Conservation (phyloP, 108 stramenopile genomes). For the Pseudonitzschia multiseries region DNA sequence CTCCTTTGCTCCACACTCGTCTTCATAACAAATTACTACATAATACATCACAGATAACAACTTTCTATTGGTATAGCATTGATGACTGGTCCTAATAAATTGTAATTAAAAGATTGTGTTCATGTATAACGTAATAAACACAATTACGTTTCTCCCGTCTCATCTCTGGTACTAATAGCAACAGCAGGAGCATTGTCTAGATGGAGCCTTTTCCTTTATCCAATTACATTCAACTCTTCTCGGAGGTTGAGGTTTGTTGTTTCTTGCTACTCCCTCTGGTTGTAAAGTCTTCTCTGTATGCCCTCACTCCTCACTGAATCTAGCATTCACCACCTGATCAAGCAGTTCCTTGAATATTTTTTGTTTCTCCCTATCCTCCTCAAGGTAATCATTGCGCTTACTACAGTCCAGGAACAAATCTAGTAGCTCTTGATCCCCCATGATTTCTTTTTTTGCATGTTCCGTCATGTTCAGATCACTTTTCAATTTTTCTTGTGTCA, state of each 20-base stretch:
- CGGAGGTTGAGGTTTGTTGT: neutral
- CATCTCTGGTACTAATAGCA: too few species aligned
- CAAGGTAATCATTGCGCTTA: neutral
- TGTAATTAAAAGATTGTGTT: too few species aligned
- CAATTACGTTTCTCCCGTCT: too few species aligned
- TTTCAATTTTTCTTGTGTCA: neutral
- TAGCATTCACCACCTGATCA: neutral
- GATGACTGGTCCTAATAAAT: too few species aligned
- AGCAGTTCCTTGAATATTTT: neutral
- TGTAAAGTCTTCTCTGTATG: neutral
- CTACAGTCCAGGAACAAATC: neutral
- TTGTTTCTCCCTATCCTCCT: neutral
- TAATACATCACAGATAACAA: too few species aligned
- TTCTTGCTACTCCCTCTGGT: neutral
- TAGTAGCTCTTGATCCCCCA: neutral
- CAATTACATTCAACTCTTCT: too few species aligned
- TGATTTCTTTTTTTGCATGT: neutral
- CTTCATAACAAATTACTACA: too few species aligned
- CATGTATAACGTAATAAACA: too few species aligned
- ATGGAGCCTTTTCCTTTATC: too few species aligned
- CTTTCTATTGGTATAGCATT: too few species aligned
- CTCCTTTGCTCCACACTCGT: too few species aligned
- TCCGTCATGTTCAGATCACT: neutral
- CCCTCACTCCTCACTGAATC: conserved; percentile 7
- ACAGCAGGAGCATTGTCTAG: too few species aligned